Base-by-base conservation (phyloP, 768 basidiomycete species). In the Rhodotorula taiwanensis region DNA sequence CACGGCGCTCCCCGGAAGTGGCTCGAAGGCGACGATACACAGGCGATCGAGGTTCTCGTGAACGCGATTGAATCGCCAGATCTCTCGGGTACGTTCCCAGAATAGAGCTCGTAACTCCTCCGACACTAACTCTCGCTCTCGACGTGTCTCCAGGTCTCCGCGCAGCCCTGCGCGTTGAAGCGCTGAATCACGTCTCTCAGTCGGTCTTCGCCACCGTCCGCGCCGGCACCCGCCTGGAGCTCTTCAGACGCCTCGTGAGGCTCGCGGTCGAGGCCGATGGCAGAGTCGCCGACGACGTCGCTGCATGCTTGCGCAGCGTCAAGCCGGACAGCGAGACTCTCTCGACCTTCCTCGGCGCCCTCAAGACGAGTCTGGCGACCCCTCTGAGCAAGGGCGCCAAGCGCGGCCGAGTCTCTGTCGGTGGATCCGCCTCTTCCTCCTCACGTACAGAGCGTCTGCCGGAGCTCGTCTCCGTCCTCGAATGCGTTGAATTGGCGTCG, bases 401-500 rank as follows among this genome's bases (percentile, higher is more conserved):
- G 56, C 62, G 67, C 21, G 60, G 63, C n/a, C 47, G 67, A 5
- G 52, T 58, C 14, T 68, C 67, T 11, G 13, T 68, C 33, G 56
- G 28, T 51, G 57, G 34, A 28, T 49, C 43, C 5, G 16, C 52
- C 18, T 49, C 52, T 31, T 18, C 27, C 28, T 10, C 44, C 21
- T 30, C 60, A 13, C 67, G 67, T 23, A 53, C 56, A 8, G 67
- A 69, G 30, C 58, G 67, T 5, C 31, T 69, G 7, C 67, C 67
- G 21, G 67, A 69, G 41, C 63, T 69, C 27, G 60, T 64, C n/a
- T 53, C 58, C 45, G 60, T 62, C 23, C 60, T 69, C 60, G 67
- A 72, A 41, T 53, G 54, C 7, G 41, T 70, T 47, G 63, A 72
- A 14, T 65, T 69, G 50, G 43, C 36, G 11, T 39, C 9, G 25